phyloP scores from a whole-genome alignment of 163 green algal species.

The Prototheca cutis region DNA sequence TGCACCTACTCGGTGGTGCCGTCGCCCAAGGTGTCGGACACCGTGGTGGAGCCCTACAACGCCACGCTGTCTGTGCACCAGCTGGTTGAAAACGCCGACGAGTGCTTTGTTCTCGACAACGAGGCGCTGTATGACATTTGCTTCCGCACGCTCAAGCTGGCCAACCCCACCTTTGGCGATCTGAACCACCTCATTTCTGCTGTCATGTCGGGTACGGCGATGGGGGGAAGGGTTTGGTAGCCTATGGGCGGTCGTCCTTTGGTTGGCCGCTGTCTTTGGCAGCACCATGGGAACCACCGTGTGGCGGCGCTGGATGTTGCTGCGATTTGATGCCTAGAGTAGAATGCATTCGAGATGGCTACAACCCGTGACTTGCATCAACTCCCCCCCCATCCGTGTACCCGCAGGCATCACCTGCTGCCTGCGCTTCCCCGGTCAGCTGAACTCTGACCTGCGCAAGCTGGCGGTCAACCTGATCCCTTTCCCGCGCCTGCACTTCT shows the following conservation, averaged over 20 bases:
- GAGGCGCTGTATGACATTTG: constrained; percentile 98
- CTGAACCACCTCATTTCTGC: constrained; percentile 90
- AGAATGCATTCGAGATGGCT: too few relatives aligned
- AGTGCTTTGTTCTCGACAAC: constrained; percentile 94
- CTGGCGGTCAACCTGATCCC: constrained; percentile 91
- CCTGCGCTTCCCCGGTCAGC: constrained; percentile 91
- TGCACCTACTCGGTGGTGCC: constrained; percentile 90
- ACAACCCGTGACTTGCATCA: too few relatives aligned
- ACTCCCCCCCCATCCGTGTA: too few relatives aligned
- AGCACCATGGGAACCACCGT: too few relatives aligned
- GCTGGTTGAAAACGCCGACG: constrained; percentile 96
- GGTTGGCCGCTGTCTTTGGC: too few relatives aligned
- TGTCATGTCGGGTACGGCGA: constrained; percentile 73
- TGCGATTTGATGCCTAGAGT: too few relatives aligned
- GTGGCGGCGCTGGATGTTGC: too few relatives aligned
- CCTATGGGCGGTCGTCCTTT: constrained; percentile 30
- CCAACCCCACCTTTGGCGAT: constrained; percentile 82
- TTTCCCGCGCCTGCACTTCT: constrained; percentile 90
- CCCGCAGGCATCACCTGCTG: constrained; percentile 96
- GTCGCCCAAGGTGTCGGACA: constrained; percentile 94
- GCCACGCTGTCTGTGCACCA: constrained; percentile 95
- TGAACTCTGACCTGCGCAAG: constrained; percentile 96
- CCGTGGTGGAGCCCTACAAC: constrained; percentile 82
- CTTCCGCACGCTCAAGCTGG: constrained; percentile 98
- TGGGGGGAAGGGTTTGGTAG: constrained; percentile 21